These are phyloP conservation scores for Sextonia rubra DNA, from an alignment of 164 flowering plant genomes.

Conservation along the genomic window DNA sequence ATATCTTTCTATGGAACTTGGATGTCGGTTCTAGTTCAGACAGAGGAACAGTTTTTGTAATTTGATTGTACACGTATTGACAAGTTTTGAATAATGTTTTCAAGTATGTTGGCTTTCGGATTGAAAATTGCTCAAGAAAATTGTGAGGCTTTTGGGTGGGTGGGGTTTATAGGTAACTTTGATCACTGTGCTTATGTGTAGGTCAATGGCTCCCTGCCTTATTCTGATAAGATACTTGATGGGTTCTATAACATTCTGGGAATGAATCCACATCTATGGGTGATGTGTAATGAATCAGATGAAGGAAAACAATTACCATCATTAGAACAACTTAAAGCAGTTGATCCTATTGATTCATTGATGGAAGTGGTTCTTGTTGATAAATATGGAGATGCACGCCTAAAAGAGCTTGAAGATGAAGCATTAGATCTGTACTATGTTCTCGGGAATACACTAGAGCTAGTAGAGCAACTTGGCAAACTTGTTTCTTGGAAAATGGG, in stretches of 20 bases:
- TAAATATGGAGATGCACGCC: constrained; percentile 58
- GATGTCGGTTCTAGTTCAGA: too few relatives aligned
- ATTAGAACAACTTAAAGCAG: constrained; percentile 53
- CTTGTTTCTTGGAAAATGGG: constrained; percentile 88
- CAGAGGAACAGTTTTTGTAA: too few relatives aligned
- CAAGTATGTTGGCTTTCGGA: too few relatives aligned
- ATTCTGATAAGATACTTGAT: constrained; percentile 82
- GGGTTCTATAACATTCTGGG: constrained; percentile 93
- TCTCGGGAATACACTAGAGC: constrained; percentile 49
- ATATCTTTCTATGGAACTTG: too few relatives aligned
- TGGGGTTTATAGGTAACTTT: too few relatives aligned
- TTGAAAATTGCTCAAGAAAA: too few relatives aligned
- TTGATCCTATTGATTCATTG: constrained; percentile 56
- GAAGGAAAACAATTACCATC: constrained; percentile 74
- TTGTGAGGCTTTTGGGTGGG: too few relatives aligned
- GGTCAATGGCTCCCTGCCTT: constrained; percentile 90
- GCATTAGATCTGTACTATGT: constrained; percentile 60
- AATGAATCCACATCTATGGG: constrained; percentile 90
- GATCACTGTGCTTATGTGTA: constrained; percentile 20
- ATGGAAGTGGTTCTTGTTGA: constrained; percentile 90
- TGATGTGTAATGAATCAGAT: constrained; percentile 79
- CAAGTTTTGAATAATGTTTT: too few relatives aligned
- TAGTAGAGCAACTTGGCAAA: constrained; percentile 78
- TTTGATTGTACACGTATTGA: too few relatives aligned
- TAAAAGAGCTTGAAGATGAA: constrained; percentile 74